phyloP scores from a whole-genome alignment of 2,329 filamentous ascomycete species.

The Pseudogymnoascus sp. region DNA sequence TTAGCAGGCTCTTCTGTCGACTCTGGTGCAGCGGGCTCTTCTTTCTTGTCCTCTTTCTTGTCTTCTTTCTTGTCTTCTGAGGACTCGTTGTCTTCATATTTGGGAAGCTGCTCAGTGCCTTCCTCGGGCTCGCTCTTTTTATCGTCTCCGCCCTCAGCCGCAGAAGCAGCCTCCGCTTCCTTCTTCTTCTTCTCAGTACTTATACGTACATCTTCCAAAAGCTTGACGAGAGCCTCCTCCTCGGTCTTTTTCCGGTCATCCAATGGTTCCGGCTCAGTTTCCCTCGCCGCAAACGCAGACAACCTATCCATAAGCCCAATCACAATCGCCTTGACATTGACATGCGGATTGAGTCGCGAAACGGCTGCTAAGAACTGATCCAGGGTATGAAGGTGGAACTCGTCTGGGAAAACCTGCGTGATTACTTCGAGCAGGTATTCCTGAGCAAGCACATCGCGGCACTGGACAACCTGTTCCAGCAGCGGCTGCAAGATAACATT shows the following conservation, averaged over 20 bases:
- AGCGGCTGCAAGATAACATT: slow-evolving; percentile 79
- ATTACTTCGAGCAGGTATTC: slow-evolving; percentile 98
- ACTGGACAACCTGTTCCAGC: slow-evolving; percentile 95
- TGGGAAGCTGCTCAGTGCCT: slow-evolving; percentile 11
- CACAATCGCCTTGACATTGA: slow-evolving; percentile 96
- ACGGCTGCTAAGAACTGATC: slow-evolving; percentile 93
- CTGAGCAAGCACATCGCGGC: slow-evolving; percentile 90
- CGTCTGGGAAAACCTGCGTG: slow-evolving; percentile 96
- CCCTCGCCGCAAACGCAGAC: slow-evolving; percentile 87
- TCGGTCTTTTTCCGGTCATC: slow-evolving; percentile 71
- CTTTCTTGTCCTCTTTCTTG: slow-evolving; percentile 38
- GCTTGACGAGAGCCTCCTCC: slow-evolving; percentile 68
- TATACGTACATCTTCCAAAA: slow-evolving; percentile 72
- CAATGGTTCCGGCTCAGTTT: slow-evolving; percentile 62
- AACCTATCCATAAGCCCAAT: slow-evolving; percentile 96
- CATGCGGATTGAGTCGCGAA: slow-evolving; percentile 85
- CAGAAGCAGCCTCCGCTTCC: slow-evolving; percentile 10
- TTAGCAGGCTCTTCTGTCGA: slow-evolving; percentile 25
- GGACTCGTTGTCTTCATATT: slow-evolving; percentile 24
- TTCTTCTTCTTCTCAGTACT: slow-evolving; percentile 42
- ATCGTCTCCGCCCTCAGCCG: not conserved
- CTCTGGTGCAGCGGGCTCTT: slow-evolving; percentile 27
- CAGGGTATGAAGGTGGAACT: slow-evolving; percentile 93
- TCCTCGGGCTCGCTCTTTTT: slow-evolving; percentile 26
- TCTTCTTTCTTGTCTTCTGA: slow-evolving; percentile 39